Conservation (phyloP, 176 grass and related monocot genomes). For the Carex cristatella region DNA sequence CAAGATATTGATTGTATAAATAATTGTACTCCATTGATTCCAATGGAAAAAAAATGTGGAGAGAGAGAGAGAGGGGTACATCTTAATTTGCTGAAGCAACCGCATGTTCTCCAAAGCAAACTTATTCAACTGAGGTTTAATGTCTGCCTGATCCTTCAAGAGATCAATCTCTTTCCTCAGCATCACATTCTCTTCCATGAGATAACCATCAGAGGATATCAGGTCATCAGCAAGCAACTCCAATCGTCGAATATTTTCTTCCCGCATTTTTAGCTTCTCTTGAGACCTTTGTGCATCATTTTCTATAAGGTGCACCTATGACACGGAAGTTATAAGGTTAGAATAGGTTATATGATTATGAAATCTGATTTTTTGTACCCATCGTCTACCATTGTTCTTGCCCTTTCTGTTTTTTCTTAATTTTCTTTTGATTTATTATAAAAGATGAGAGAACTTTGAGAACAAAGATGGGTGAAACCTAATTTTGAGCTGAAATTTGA, state of each 20-base stretch:
- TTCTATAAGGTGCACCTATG: constrained; percentile 64
- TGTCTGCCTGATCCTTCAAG: constrained; percentile 49
- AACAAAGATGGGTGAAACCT: neutral
- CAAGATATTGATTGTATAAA: constrained; percentile 27
- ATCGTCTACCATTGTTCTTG: neutral
- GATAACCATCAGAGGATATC: constrained; percentile 43
- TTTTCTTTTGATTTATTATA: neutral
- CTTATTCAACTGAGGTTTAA: constrained; percentile 57
- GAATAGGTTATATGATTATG: neutral
- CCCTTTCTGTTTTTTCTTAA: neutral
- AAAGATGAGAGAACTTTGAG: neutral
- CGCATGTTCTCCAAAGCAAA: constrained; percentile 86
- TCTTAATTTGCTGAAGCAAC: constrained; percentile 68
- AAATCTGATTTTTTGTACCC: neutral
- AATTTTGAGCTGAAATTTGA: neutral
- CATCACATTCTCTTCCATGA: constrained; percentile 61
- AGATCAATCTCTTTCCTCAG: constrained; percentile 52
- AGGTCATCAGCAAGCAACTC: constrained; percentile 42
- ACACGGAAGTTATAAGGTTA: constrained; percentile 13
- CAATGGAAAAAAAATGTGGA: neutral
- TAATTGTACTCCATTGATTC: constrained; percentile 5
- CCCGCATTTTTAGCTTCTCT: constrained; percentile 38
- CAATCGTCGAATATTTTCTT: constrained; percentile 48
- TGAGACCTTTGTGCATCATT: constrained; percentile 47
- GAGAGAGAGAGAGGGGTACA: constrained; percentile 33